Conservation (phyloP, 1,284 basidiomycete species). For the Xanthoconium separans region DNA sequence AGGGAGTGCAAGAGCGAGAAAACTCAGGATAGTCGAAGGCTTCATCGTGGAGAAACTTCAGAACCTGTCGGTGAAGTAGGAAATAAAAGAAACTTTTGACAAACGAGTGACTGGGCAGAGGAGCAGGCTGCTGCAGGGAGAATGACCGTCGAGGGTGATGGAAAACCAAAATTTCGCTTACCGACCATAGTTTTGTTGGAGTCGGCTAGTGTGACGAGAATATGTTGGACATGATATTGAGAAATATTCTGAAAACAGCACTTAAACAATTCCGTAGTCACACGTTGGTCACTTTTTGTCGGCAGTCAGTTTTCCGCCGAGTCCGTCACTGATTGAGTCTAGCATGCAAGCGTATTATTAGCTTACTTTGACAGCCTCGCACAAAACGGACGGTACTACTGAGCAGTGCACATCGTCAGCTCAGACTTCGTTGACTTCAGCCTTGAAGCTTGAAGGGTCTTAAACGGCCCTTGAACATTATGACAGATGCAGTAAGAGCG, state of each 20-base stretch:
- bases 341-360: too few species aligned
- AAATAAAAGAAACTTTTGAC: constrained; percentile 1
- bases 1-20: constrained; percentile 38
- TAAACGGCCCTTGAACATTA: too few species aligned
- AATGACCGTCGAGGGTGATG: constrained; percentile 3
- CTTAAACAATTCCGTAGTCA: too few species aligned
- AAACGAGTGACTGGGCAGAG: constrained; percentile 31
- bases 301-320: too few species aligned
- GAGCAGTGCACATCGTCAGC: too few species aligned
- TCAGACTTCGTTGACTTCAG: too few species aligned
- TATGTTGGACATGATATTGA: neutral
- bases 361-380: too few species aligned
- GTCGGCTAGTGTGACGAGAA: constrained; percentile 25
- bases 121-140: constrained; percentile 9
- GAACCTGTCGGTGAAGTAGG: neutral
- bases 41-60: constrained; percentile 20
- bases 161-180: neutral
- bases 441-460: too few species aligned
- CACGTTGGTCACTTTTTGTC: too few species aligned
- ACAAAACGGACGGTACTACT: too few species aligned
- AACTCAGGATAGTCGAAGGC: constrained; percentile 18
- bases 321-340: too few species aligned
- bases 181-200: constrained; percentile 8
- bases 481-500: too few species aligned
- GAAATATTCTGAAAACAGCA: neutral